Evolutionary conservation across 257 asterid species (phyloP), one percentile per base, ranked within the genome.

Genomic region (Leonotis leonurus): DNA sequence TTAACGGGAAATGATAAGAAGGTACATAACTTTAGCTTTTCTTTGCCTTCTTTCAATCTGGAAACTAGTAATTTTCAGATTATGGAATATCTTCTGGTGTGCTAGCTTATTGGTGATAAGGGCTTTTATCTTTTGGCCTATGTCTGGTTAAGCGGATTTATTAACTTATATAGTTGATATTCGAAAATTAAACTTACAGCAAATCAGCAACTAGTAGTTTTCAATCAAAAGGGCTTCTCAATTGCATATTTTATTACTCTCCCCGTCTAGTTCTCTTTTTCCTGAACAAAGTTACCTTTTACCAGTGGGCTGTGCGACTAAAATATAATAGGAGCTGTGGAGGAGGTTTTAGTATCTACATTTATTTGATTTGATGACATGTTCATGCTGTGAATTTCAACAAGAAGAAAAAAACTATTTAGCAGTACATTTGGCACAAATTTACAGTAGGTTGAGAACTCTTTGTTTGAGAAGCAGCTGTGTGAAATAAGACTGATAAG

Each of bases 1-100:
- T 70, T 92, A 51, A 73, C 75, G 60, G 91, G 86, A 76, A 77
- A 81, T 41, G 80, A 83, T 56, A 82, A 82, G 83, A 84, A 85
- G 95, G 96, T 87, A 75, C 4, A 50, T 21, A 14, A 14, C 56
- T 60, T 57, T 46, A 44, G 44, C 56, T 22, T 64, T 40, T 62
- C 51, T 54, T 27, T n/a, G 8, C 16, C 49, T 27, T 44, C 41
- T 35, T 49, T 67, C 17, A 64, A 12, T 20, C 27, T 22, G 54
- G 51, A 63, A 49, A 68, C 24, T 43, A 13, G 36, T 11, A 4
- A 1, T 33, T 35, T 51, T 54, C 26, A 53, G 30, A 55, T 40
- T 30, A 1, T 53, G 33, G 33, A 12, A 25, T 64, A 37, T 51
- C 54, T 53, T 65, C 24, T 39, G 6, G 43, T 12, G 3, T 18